Percentiles rank a stretch among this genome's conserved stretches.
phyloP scores from a whole-genome alignment of 31 red algal genomes.

The Bonnemaisonia californica region DNA sequence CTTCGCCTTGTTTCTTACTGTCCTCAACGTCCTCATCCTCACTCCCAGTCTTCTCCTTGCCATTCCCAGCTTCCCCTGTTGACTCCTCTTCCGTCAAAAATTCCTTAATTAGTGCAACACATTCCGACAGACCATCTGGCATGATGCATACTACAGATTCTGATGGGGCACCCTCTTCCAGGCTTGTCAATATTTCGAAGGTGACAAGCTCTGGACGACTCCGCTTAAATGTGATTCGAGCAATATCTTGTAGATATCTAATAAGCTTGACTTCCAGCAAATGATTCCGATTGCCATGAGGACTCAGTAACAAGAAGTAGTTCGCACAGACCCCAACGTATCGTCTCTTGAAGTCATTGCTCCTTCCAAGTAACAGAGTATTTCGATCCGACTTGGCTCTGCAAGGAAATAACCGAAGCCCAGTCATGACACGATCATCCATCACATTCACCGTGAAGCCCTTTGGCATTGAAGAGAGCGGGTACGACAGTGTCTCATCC shows the following conservation, averaged over 20 bases:
- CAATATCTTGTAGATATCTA: slow-evolving; percentile 77
- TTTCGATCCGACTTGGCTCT: slow-evolving; percentile 65
- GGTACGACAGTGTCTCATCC: slow-evolving; percentile 43
- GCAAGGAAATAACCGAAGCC: slow-evolving; percentile 87
- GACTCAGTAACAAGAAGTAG: slow-evolving; percentile 79
- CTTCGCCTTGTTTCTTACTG: background rate
- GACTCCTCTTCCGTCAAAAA: slow-evolving; percentile 35
- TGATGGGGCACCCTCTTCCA: slow-evolving; percentile 12
- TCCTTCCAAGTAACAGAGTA: slow-evolving; percentile 28
- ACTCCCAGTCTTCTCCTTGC: background rate
- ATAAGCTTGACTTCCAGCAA: slow-evolving; percentile 79
- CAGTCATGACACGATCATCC: slow-evolving; percentile 68
- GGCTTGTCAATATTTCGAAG: slow-evolving; percentile 58
- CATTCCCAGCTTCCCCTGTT: slow-evolving; percentile 10
- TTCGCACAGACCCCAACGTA: slow-evolving; percentile 77
- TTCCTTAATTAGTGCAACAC: slow-evolving; percentile 74
- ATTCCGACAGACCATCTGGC: slow-evolving; percentile 83
- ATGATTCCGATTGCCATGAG: slow-evolving; percentile 66
- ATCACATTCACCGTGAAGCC: slow-evolving; percentile 78
- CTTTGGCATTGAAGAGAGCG: slow-evolving; percentile 68
- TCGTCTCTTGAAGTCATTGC: slow-evolving; percentile 73
- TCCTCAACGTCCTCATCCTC: slow-evolving; percentile 20
- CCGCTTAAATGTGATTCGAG: slow-evolving; percentile 81
- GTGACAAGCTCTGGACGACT: slow-evolving; percentile 84
- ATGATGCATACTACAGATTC: slow-evolving; percentile 80